These are phyloP conservation scores for Neopestalotiopsis sp. DNA, from an alignment of 2,329 filamentous ascomycete genomes.

Conservation along the genomic window DNA sequence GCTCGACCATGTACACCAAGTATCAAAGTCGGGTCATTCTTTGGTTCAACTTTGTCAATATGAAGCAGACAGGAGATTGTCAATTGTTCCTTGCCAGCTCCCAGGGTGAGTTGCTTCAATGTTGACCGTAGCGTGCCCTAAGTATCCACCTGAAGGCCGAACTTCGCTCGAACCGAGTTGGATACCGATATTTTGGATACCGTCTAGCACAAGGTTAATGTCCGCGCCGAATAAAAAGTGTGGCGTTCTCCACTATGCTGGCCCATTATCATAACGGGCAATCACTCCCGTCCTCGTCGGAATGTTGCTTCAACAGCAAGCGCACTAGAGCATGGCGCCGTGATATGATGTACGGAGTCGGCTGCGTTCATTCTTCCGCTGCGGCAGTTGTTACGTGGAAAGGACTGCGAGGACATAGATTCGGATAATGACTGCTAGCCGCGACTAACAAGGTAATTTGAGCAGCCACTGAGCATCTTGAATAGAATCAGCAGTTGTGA, in stretches of 20 bases:
- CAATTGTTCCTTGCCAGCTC: conserved; percentile 1
- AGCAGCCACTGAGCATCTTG: no score
- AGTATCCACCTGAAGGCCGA: conserved; percentile 10
- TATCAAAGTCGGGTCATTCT: no score
- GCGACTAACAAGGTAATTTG: not conserved
- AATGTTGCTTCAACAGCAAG: not conserved
- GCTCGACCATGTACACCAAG: not conserved
- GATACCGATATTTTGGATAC: conserved; percentile 1
- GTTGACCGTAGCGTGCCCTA: not conserved
- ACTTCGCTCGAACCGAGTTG: not conserved
- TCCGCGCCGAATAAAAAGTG: not conserved
- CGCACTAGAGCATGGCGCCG: not conserved
- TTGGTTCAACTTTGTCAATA: no score
- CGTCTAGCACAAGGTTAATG: not conserved
- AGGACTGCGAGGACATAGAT: not conserved
- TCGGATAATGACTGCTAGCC: not conserved
- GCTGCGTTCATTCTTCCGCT: not conserved
- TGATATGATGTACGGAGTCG: not conserved
- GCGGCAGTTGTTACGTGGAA: not conserved
- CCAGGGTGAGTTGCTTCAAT: not conserved
- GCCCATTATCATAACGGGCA: conserved; percentile 5
- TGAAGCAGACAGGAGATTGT: not conserved
- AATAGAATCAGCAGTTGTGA: no score
- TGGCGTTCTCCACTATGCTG: not conserved
- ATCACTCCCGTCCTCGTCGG: conserved; percentile 5